Percentiles rank a stretch among this genome's conserved stretches.
phyloP scores from a whole-genome alignment of 2,329 filamentous ascomycete species.

The Sporothrix curviconia region DNA sequence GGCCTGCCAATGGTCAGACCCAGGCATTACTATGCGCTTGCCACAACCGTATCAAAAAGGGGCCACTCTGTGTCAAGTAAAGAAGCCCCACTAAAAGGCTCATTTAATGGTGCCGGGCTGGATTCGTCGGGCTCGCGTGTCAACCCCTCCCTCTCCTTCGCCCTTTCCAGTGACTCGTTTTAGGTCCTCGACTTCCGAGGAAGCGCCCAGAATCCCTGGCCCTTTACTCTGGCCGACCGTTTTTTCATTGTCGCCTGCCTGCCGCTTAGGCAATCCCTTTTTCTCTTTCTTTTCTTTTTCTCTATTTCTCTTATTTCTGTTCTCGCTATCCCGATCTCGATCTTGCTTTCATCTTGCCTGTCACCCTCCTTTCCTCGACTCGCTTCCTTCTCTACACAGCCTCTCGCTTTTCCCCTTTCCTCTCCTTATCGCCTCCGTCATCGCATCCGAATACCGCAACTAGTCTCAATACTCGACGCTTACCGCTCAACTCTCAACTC shows the following conservation, averaged over 20 bases:
- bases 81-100: background rate
- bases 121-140: constrained; percentile 7
- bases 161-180: background rate
- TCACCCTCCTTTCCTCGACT: background rate
- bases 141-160: background rate
- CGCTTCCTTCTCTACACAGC: background rate
- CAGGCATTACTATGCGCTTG: background rate
- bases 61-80: background rate
- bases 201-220: constrained; percentile 1
- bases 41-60: background rate
- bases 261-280: constrained; percentile 1
- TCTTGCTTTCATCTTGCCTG: background rate
- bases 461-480: too few relatives aligned
- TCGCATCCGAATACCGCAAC: background rate
- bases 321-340: too few relatives aligned
- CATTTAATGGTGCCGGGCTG: background rate
- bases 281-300: background rate
- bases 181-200: background rate
- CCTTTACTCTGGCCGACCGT: too few relatives aligned
- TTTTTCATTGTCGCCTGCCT: constrained; percentile 4
- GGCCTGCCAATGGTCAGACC: too few relatives aligned
- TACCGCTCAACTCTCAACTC: too few relatives aligned
- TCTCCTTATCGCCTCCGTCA: background rate
- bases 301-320: too few relatives aligned
- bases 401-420: background rate